These are phyloP conservation scores for Phanerochaete sordida DNA, from an alignment of 768 basidiomycete genomes.

Conservation along the genomic window DNA sequence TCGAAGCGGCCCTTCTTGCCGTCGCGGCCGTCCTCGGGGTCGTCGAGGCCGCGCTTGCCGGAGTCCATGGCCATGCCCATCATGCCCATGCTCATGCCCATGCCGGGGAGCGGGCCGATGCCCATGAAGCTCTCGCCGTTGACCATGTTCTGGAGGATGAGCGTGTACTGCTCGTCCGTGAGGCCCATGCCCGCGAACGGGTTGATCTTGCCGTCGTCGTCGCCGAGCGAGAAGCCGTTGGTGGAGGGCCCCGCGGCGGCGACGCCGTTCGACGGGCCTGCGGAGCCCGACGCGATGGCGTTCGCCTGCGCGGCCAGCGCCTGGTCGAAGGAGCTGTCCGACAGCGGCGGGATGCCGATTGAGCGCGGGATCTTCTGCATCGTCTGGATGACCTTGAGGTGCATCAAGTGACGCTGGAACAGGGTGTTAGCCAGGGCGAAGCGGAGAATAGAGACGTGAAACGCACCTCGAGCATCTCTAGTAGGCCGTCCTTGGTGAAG, in stretches of 20 bases:
- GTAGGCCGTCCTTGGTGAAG: slow-evolving; percentile 89
- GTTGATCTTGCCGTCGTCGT: slow-evolving; percentile 62
- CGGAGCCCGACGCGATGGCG: background rate
- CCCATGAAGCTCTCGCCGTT: slow-evolving; percentile 57
- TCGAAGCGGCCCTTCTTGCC: slow-evolving; percentile 39
- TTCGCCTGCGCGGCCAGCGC: slow-evolving; percentile 42
- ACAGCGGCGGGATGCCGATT: slow-evolving; percentile 61
- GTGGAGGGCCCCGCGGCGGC: background rate
- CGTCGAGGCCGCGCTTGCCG: slow-evolving; percentile 28
- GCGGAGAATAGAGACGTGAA: background rate
- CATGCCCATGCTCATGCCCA: slow-evolving; percentile 14
- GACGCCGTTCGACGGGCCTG: background rate
- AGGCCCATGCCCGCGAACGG: slow-evolving; percentile 86
- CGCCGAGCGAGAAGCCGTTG: slow-evolving; percentile 18
- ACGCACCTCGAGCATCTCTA: slow-evolving; percentile 86
- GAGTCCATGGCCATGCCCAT: slow-evolving; percentile 16
- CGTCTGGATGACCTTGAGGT: slow-evolving; percentile 83
- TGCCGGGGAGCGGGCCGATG: slow-evolving; percentile 26
- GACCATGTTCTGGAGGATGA: slow-evolving; percentile 73
- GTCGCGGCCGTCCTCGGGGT: slow-evolving; percentile 30
- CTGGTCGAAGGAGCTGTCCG: slow-evolving; percentile 51
- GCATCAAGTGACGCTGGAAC: slow-evolving; percentile 76
- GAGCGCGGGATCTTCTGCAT: slow-evolving; percentile 64
- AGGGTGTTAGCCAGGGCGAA: background rate
- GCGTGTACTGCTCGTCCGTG: slow-evolving; percentile 82